Conservation (phyloP, 176 grass and related monocot species). For the Triticum turgidum region DNA sequence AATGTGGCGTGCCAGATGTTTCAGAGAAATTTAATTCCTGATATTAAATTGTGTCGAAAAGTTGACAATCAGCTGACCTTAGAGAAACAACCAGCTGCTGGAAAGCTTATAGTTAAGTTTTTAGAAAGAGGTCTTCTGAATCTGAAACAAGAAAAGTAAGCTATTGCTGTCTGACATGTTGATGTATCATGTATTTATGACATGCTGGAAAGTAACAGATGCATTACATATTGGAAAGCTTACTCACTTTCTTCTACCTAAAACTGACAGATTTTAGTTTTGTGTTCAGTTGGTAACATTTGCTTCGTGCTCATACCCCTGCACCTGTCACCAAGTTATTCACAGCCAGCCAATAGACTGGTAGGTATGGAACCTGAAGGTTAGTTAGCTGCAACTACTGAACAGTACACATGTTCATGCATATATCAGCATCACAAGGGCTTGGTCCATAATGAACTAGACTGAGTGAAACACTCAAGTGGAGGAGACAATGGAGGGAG, state of each 20-base stretch:
- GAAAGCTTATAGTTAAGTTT: constrained; percentile 71
- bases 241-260: neutral
- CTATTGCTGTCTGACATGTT: constrained; percentile 22
- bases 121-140: constrained; percentile 74
- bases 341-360: constrained; percentile 19
- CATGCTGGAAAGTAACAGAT: no score
- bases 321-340: constrained; percentile 12
- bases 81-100: constrained; percentile 47
- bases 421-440: constrained; percentile 5
- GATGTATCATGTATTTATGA: neutral
- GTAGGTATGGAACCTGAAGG: constrained; percentile 30
- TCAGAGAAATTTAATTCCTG: constrained; percentile 71
- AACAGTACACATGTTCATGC: neutral
- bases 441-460: constrained; percentile 28
- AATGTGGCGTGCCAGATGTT: constrained; percentile 87
- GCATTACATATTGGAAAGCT: neutral
- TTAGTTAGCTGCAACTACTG: constrained; percentile 29
- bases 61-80: constrained; percentile 49
- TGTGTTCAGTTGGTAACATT: neutral
- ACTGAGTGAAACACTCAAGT: neutral
- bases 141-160: constrained; percentile 36
- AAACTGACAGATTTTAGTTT: neutral
- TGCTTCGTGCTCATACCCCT: neutral
- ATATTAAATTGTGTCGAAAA: constrained; percentile 69
- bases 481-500: constrained; percentile 48